phyloP scores from a whole-genome alignment of 257 asterid species.

The Anisodus acutangulus region DNA sequence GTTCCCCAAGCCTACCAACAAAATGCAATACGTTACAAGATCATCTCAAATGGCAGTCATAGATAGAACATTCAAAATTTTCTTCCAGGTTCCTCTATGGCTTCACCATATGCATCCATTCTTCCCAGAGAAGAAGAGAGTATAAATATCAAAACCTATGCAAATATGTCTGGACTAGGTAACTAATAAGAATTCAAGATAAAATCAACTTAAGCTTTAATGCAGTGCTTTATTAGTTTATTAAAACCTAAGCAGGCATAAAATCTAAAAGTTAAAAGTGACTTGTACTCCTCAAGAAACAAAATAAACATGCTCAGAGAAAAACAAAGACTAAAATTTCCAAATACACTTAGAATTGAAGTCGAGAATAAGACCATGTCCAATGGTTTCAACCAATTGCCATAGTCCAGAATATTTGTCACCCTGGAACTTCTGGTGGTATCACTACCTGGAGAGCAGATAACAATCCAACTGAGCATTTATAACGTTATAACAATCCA shows the following conservation, averaged over 20 bases:
- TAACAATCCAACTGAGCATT: neutral
- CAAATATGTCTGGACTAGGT: slow-evolving; percentile 1
- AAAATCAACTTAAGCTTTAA: neutral
- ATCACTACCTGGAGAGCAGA: neutral
- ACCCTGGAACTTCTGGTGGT: neutral
- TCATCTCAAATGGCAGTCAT: neutral
- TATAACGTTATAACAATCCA: neutral
- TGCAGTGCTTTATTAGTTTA: slow-evolving; percentile 1
- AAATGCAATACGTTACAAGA: neutral
- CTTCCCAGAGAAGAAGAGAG: slow-evolving; percentile 6
- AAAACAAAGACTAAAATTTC: neutral
- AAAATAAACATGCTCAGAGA: neutral
- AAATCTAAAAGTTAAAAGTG: slow-evolving; percentile 18
- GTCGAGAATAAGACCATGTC: neutral
- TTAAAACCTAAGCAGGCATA: neutral
- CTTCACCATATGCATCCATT: slow-evolving; percentile 19
- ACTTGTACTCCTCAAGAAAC: neutral
- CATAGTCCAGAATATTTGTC: neutral
- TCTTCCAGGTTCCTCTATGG: neutral
- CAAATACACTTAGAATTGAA: neutral
- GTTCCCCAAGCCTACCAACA: neutral
- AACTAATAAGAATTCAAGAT: neutral
- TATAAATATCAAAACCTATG: neutral
- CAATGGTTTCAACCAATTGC: neutral
- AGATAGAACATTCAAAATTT: neutral